phyloP scores from a whole-genome alignment of 306 rosid species.

The Acacia confusa region DNA sequence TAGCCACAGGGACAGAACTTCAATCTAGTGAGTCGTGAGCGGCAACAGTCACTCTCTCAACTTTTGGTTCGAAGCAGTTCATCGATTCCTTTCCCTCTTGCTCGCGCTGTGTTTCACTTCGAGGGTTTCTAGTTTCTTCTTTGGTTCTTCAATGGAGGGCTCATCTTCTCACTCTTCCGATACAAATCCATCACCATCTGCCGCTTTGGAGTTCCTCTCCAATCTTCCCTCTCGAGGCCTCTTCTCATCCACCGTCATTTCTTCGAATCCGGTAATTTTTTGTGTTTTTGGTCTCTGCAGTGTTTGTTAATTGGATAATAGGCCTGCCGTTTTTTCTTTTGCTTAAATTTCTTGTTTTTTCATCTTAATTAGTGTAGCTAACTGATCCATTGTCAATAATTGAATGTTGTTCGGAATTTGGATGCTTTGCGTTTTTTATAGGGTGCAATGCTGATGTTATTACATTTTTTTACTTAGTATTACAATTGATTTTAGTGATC shows the following conservation, averaged over 20 bases:
- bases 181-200: conserved; percentile 27
- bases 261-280: conserved; percentile 35
- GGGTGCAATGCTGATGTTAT: neutral
- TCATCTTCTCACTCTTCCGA: neutral
- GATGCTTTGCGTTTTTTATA: neutral
- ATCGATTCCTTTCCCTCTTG: neutral
- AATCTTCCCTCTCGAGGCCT: conserved; percentile 49
- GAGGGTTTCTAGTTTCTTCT: conserved; percentile 10
- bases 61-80: neutral
- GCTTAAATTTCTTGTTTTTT: neutral
- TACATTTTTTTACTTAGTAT: neutral
- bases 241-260: conserved; percentile 41
- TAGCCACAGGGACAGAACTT: neutral
- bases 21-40: neutral
- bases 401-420: neutral
- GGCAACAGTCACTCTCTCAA: neutral
- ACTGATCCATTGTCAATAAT: neutral
- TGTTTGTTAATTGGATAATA: neutral
- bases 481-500: neutral
- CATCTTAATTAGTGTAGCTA: neutral
- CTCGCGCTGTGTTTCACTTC: neutral
- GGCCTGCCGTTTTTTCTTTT: neutral
- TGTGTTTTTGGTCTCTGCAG: neutral
- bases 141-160: neutral
- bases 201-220: conserved; percentile 37